Percentiles rank a stretch among this genome's conserved stretches.
These are phyloP conservation scores for Leccinum solheimii DNA, from an alignment of 1,284 basidiomycete species.

Conservation along the genomic window DNA sequence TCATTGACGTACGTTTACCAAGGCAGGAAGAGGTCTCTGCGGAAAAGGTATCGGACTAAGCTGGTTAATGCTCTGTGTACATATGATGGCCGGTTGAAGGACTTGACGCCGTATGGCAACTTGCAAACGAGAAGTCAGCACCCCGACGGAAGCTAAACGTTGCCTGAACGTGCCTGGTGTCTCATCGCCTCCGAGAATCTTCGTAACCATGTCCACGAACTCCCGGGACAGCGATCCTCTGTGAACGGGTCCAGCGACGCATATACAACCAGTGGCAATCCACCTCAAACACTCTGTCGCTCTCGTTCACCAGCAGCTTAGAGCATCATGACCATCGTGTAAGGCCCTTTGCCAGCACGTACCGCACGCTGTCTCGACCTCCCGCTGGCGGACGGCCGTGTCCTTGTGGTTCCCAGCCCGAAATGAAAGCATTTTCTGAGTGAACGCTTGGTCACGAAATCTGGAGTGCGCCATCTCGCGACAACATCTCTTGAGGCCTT, in stretches of 20 bases:
- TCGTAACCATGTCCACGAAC: constrained; percentile 48
- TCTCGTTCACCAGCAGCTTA: constrained; percentile 51
- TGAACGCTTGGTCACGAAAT: constrained; percentile 36
- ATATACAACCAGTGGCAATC: constrained; percentile 2
- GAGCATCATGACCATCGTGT: constrained; percentile 65
- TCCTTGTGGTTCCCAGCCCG: constrained; percentile 30
- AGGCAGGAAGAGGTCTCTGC: constrained; percentile 54
- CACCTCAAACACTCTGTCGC: constrained; percentile 59
- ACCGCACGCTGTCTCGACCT: constrained; percentile 50
- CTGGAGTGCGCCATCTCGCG: constrained; percentile 30
- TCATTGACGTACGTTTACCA: constrained; percentile 44
- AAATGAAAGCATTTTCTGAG: no score
- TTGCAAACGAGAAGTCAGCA: constrained; percentile 26
- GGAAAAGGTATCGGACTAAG: constrained; percentile 68
- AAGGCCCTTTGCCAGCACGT: constrained; percentile 52
- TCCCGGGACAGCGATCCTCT: constrained; percentile 37
- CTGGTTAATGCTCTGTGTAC: constrained; percentile 57
- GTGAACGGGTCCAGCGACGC: not conserved
- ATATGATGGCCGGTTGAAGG: constrained; percentile 58
- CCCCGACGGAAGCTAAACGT: not conserved
- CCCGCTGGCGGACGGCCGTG: constrained; percentile 38
- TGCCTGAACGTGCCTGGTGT: constrained; percentile 42
- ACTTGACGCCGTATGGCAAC: constrained; percentile 51
- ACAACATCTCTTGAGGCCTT: constrained; percentile 31
- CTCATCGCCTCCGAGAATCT: constrained; percentile 43